Evolutionary conservation across 202 grass and related monocot species (phyloP), one percentile per base, ranked within the genome.

Genomic region (Setaria viridis): DNA sequence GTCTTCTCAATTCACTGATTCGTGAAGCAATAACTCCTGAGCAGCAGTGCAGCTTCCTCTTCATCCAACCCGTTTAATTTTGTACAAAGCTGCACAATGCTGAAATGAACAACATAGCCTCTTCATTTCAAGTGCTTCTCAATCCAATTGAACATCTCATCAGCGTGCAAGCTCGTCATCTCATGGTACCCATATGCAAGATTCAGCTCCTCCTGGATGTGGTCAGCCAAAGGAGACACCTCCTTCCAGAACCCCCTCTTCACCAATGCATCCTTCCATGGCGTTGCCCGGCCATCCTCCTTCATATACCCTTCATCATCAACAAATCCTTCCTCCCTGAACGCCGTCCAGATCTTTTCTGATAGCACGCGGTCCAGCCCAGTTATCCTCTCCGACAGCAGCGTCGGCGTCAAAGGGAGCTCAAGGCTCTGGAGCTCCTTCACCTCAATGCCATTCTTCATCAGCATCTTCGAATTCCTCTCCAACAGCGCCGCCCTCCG

Each of bases 181-280:
- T 94, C 95, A 82, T 94, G 95, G 56, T 80, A 93, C 15, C 86
- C 90, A 82, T 82, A 92, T 20, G 90, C 88, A 82, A 97, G 89
- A 80, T 94, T 97, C 46, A 97, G 76, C 69, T 94, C 88, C 82
- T 93, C 90, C 42, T 90, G 83, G 12, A 94, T 88, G 84, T 97
- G 90, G 5, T 91, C 83, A 82, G 85, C 65, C 86, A 60, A 94
- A 7, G 11, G 29, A 74, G 81, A 88, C 32, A 85, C 88, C 67
- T 94, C 82, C 59, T 87, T 83, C 82, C 80, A 69, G 35, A 87
- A 80, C 1, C 89, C 87, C 21, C 62, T 90, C 70, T 90, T 87
- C 35, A 64, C 78, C 60, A 90, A 68, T 47, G 87, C 89, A 80
- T 84, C 58, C 79, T 94, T 94, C 90, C 95, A 97, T 60, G 78